phyloP scores from a whole-genome alignment of 805 yeast species.

The Cephaloascus albidus region DNA sequence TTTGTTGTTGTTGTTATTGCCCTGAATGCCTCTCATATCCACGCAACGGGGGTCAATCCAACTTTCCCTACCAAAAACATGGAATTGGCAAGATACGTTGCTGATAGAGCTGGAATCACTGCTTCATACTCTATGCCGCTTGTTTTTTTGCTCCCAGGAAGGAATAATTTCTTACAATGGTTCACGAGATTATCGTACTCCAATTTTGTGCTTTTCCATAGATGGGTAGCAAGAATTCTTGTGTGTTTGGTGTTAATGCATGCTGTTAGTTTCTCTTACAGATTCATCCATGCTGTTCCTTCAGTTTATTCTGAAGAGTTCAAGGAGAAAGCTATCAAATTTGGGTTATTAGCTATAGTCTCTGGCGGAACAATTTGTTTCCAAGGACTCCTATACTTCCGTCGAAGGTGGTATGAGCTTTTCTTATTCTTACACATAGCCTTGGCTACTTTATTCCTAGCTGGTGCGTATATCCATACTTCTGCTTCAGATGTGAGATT shows the following conservation, averaged over 20 bases:
- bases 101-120: slow-evolving; percentile 32
- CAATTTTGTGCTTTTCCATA: slow-evolving; percentile 47
- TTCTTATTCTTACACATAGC: slow-evolving; percentile 14
- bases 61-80: slow-evolving; percentile 3
- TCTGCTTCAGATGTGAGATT: slow-evolving; percentile 8
- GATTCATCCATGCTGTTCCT: slow-evolving; percentile 5
- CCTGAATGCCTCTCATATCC: slow-evolving; percentile 2
- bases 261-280: slow-evolving; percentile 5
- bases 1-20: slow-evolving; percentile 12
- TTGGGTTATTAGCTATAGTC: slow-evolving; percentile 8
- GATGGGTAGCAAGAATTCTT: slow-evolving; percentile 43
- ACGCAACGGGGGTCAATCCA: slow-evolving; percentile 6
- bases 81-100: slow-evolving; percentile 21
- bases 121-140: slow-evolving; percentile 22
- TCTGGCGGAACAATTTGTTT: slow-evolving; percentile 13
- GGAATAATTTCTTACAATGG: slow-evolving; percentile 33
- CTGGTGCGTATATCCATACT: slow-evolving; percentile 24
- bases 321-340: background rate
- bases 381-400: slow-evolving; percentile 18
- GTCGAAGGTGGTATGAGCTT: slow-evolving; percentile 22
- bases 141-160: slow-evolving; percentile 36
- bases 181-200: slow-evolving; percentile 36
- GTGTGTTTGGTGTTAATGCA: slow-evolving; percentile 16
- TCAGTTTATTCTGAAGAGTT: background rate
- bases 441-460: slow-evolving; percentile 19